Percentiles rank a stretch among this genome's conserved stretches.
These are phyloP conservation scores for Kitagawia praeruptora DNA, from an alignment of 129 eudicot species.

Conservation along the genomic window DNA sequence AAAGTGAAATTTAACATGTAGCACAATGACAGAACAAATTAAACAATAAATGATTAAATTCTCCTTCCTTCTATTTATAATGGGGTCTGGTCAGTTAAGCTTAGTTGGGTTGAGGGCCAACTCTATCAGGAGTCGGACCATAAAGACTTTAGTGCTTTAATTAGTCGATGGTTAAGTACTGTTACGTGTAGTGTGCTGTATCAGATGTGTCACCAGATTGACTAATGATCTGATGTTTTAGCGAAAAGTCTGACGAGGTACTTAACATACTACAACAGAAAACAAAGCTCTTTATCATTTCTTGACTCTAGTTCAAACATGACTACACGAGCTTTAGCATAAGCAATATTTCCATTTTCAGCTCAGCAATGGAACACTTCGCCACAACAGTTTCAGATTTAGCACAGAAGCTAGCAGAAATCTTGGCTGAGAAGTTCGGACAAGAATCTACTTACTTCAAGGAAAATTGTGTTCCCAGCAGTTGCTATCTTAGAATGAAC, in stretches of 20 bases:
- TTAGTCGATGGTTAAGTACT: not conserved
- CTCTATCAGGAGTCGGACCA: not conserved
- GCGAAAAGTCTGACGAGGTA: too few species aligned
- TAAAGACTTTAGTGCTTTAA: not conserved
- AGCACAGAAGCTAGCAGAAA: constrained; percentile 56
- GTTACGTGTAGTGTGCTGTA: too few species aligned
- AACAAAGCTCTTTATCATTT: too few species aligned
- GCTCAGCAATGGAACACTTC: constrained; percentile 52
- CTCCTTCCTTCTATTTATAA: not conserved
- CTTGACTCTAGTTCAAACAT: too few species aligned
- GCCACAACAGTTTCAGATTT: constrained; percentile 33
- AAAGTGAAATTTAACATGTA: not conserved
- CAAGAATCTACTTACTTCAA: constrained; percentile 26
- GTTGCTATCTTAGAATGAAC: constrained; percentile 30
- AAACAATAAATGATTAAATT: not conserved
- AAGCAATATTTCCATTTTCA: not conserved
- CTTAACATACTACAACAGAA: too few species aligned
- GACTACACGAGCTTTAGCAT: too few species aligned
- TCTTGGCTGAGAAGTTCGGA: constrained; percentile 55
- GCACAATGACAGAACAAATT: not conserved
- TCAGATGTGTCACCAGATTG: too few species aligned
- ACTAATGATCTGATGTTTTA: too few species aligned
- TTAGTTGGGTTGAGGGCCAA: too few species aligned
- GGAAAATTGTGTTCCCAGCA: constrained; percentile 50
- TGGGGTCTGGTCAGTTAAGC: not conserved